A percentile compares a stretch with the other conserved stretches of the same genome.
Evolutionary conservation across 768 basidiomycete species (phyloP).

Genomic region (Calocybe cyanea): DNA sequence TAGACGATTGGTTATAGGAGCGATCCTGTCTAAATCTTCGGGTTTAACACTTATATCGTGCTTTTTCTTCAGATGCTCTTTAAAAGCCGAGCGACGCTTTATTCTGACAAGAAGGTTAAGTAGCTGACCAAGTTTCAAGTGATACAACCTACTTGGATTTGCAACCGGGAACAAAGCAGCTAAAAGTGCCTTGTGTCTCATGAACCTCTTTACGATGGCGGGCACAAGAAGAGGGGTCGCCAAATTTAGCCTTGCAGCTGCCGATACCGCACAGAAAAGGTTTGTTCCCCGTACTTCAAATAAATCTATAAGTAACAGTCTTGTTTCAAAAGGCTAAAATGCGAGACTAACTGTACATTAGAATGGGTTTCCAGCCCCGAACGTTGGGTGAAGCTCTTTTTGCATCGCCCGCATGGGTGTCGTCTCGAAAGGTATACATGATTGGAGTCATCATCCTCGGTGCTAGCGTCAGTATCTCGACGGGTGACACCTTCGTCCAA

Average conservation of each 20-base stretch:
- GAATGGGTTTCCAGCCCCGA: conserved; percentile 60
- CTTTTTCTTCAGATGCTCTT: conserved; percentile 44
- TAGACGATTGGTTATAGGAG: conserved; percentile 20
- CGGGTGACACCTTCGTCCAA: conserved; percentile 58
- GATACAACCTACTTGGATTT: conserved; percentile 38
- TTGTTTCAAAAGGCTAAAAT: not conserved
- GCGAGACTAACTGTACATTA: conserved; percentile 58
- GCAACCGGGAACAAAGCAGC: conserved; percentile 44
- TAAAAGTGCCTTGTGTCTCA: conserved; percentile 33
- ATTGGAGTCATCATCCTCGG: conserved; percentile 22
- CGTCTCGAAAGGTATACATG: conserved; percentile 32
- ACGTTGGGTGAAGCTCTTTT: conserved; percentile 53
- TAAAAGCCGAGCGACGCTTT: conserved; percentile 59
- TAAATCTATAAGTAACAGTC: not conserved
- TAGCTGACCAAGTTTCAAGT: not conserved
- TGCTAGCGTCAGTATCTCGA: conserved; percentile 50
- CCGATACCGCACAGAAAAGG: conserved; percentile 48
- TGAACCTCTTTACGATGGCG: conserved; percentile 67
- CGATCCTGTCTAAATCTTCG: conserved; percentile 28
- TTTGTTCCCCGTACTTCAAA: conserved; percentile 43
- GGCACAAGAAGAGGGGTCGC: conserved; percentile 66
- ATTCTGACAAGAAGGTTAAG: conserved; percentile 37
- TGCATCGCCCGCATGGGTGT: conserved; percentile 47
- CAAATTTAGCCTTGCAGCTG: conserved; percentile 49
- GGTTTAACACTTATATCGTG: conserved; percentile 36